phyloP scores from a whole-genome alignment of 2,329 filamentous ascomycete genomes.

The Ophiostoma sp. region DNA sequence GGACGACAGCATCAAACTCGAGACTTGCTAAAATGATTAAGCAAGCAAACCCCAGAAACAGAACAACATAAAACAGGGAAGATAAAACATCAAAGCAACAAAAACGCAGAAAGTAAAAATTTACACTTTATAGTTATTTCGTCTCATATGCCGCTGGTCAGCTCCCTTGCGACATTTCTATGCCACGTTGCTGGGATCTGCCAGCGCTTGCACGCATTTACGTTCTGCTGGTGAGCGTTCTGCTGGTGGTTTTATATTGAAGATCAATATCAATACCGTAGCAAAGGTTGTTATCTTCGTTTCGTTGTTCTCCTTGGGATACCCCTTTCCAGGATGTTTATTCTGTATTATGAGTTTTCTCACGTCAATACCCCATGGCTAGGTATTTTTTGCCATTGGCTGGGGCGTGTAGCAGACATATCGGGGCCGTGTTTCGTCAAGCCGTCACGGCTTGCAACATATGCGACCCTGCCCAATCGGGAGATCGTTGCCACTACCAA shows the following conservation, averaged over 20 bases:
- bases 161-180: neutral
- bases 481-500: neutral
- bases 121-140: constrained; percentile 4
- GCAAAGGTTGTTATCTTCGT: neutral
- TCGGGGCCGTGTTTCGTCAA: constrained; percentile 9
- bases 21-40: neutral
- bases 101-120: neutral
- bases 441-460: constrained; percentile 2
- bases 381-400: neutral
- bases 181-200: constrained; percentile 6
- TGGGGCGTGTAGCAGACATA: constrained; percentile 1
- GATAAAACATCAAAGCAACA: constrained; percentile 8
- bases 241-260: neutral
- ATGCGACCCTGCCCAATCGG: constrained; percentile 3
- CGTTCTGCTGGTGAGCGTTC: too few relatives aligned
- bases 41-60: neutral
- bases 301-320: neutral
- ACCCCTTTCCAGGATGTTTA: neutral
- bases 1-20: neutral
- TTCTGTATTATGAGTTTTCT: neutral
- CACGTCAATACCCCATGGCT: too few relatives aligned
- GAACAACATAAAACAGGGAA: neutral
- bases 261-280: neutral
- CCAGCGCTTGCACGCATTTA: neutral
- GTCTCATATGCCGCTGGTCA: constrained; percentile 3